These are phyloP conservation scores for Magnaporthiopsis poae DNA, from an alignment of 2,329 filamentous ascomycete species.

Conservation along the genomic window DNA sequence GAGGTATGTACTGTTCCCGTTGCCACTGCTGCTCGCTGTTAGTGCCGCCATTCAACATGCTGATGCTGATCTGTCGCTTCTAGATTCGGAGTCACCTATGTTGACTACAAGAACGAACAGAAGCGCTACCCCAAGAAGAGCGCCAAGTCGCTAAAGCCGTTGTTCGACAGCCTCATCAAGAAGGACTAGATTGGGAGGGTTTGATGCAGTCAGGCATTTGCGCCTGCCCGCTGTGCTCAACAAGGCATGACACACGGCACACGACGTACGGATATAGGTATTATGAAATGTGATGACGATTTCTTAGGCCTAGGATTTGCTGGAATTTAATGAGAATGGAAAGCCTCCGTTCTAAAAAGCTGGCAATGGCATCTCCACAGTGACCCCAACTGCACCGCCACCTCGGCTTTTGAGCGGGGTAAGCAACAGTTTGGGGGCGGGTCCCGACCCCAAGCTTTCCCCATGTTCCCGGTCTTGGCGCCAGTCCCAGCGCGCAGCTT, in stretches of 20 bases:
- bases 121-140: conserved; percentile 78
- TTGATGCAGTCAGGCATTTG: neutral
- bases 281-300: neutral
- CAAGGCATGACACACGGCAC: neutral
- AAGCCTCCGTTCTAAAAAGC: neutral
- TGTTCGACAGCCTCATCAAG: conserved; percentile 63
- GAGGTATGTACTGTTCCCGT: conserved; percentile 25
- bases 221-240: neutral
- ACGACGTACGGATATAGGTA: neutral
- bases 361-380: too few relatives aligned
- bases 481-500: neutral
- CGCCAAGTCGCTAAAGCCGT: conserved; percentile 56
- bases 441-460: conserved; percentile 1
- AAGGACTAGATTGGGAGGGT: conserved; percentile 33
- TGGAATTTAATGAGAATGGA: neutral
- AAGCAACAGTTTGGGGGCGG: neutral
- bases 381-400: too few relatives aligned
- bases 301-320: neutral
- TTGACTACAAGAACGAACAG: conserved; percentile 73
- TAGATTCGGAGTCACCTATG: conserved; percentile 67
- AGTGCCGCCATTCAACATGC: neutral
- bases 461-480: conserved; percentile 9
- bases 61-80: neutral
- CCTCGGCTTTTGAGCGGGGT: neutral
- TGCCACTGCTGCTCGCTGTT: neutral